These are phyloP conservation scores for Bolboschoenus planiculmis DNA, from an alignment of 176 grass and related monocot genomes.

Conservation along the genomic window DNA sequence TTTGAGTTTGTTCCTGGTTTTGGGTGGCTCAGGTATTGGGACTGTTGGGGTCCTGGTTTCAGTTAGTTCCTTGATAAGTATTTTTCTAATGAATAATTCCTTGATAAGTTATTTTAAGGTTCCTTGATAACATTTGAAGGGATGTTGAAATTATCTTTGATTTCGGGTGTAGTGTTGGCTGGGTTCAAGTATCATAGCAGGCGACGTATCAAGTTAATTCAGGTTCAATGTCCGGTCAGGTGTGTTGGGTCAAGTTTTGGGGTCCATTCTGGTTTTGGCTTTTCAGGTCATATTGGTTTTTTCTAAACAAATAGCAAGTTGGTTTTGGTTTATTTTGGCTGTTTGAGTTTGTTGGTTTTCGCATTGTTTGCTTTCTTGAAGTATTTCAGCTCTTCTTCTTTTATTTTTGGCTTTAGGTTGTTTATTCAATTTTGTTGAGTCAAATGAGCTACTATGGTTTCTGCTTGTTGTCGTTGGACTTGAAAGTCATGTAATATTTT, in stretches of 20 bases:
- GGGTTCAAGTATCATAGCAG: background rate
- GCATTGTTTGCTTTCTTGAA: background rate
- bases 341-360: background rate
- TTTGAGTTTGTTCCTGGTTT: background rate
- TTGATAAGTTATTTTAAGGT: background rate
- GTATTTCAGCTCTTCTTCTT: background rate
- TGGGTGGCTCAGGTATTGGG: background rate
- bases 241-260: background rate
- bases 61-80: background rate
- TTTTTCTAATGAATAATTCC: too few species aligned
- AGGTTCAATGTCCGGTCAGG: background rate
- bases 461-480: slow-evolving; percentile 13
- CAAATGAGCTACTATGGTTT: background rate
- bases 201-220: background rate
- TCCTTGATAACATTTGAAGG: background rate
- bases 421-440: background rate
- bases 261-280: background rate
- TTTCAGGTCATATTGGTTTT: background rate
- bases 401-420: background rate
- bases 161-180: background rate
- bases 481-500: too few species aligned
- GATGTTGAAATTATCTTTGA: background rate
- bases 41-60: background rate
- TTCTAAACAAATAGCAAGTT: background rate
- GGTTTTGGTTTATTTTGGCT: background rate